Conservation (phyloP, 805 yeast genomes). For the Cephaloascus albidus region DNA sequence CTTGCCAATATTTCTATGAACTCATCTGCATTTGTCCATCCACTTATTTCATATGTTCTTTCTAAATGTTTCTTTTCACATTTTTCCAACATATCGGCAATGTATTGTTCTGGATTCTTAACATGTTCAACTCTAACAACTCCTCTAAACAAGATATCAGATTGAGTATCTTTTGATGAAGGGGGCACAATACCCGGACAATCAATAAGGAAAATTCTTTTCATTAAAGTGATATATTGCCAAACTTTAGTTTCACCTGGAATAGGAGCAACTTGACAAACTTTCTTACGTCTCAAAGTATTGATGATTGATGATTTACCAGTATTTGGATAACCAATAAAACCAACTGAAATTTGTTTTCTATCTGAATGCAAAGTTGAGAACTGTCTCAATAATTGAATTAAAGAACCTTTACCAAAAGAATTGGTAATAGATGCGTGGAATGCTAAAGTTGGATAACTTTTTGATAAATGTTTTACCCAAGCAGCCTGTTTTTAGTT, state of each 20-base stretch:
- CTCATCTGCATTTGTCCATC: constrained; percentile 75
- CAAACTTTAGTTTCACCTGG: constrained; percentile 99
- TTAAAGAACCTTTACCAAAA: constrained; percentile 94
- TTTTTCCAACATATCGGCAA: constrained; percentile 75
- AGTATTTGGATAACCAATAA: constrained; percentile 97
- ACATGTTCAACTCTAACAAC: constrained; percentile 99
- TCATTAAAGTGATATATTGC: constrained; percentile 98
- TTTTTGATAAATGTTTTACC: constrained; percentile 91
- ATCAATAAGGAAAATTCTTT: constrained; percentile 88
- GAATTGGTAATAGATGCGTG: constrained; percentile 97
- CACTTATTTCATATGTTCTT: constrained; percentile 89
- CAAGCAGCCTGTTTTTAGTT: constrained; percentile 78
- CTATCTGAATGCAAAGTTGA: constrained; percentile 86
- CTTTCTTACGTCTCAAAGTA: constrained; percentile 89
- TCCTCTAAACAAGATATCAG: constrained; percentile 91
- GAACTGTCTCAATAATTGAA: constrained; percentile 88
- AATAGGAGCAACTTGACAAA: constrained; percentile 94
- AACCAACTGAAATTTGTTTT: constrained; percentile 93
- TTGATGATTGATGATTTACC: constrained; percentile 95
- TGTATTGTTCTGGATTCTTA: constrained; percentile 88
- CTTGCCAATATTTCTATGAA: constrained; percentile 87
- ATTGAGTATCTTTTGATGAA: constrained; percentile 75
- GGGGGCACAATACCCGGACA: constrained; percentile 99
- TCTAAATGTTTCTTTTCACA: constrained; percentile 88
- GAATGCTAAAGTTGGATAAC: constrained; percentile 91